phyloP scores from a whole-genome alignment of 2,329 filamentous ascomycete species.

The Alternaria sp. region DNA sequence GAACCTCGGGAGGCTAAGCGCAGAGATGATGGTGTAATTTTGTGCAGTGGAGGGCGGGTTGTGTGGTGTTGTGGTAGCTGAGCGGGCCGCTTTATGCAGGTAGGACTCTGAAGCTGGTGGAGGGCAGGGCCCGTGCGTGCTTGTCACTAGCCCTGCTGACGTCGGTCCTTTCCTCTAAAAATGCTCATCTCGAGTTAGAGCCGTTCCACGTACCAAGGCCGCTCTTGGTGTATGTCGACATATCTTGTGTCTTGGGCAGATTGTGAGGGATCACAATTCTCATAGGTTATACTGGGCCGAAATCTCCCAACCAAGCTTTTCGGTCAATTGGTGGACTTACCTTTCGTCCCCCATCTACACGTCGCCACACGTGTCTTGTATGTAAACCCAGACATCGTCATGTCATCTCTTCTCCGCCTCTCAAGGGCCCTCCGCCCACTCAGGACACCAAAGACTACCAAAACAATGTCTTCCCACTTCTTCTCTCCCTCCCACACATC shows the following conservation, averaged over 20 bases:
- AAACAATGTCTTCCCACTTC: conserved; percentile 28
- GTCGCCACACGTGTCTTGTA: background rate
- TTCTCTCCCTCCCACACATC: conserved; percentile 27
- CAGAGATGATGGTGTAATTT: conserved; percentile 30
- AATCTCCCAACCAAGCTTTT: background rate
- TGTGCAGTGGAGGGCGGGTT: conserved; percentile 32
- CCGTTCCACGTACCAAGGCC: background rate
- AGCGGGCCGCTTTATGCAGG: conserved; percentile 44
- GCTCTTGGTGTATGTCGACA: conserved; percentile 4
- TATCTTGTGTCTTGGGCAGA: background rate
- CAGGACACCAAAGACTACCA: conserved; percentile 11
- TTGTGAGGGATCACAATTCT: background rate
- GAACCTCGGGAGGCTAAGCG: conserved; percentile 19
- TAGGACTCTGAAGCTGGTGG: conserved; percentile 37
- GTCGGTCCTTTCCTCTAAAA: conserved; percentile 24
- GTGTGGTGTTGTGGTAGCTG: conserved; percentile 39
- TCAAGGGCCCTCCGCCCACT: conserved; percentile 22
- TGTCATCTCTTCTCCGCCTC: conserved; percentile 21
- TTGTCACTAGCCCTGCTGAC: conserved; percentile 35
- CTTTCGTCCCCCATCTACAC: background rate
- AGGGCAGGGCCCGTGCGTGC: conserved; percentile 31
- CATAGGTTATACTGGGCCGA: background rate
- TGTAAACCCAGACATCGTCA: background rate
- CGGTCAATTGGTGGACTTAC: background rate
- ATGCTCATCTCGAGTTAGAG: background rate